Percentiles rank a stretch among this genome's conserved stretches.
Conservation (phyloP, 2,329 filamentous ascomycete genomes). For the Xylaria sp. region DNA sequence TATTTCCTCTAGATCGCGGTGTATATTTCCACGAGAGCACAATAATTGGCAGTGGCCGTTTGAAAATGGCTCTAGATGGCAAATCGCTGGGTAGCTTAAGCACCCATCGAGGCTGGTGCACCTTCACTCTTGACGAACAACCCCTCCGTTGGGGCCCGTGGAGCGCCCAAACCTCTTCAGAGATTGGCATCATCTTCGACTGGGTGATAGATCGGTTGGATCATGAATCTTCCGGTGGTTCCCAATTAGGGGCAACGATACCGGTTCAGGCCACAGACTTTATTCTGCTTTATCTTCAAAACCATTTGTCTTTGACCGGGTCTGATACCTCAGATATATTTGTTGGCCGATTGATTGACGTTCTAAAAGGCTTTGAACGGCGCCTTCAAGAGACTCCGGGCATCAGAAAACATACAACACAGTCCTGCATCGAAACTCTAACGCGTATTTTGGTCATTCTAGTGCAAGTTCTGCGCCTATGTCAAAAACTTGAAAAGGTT, state of each 20-base stretch:
- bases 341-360: conserved; percentile 50
- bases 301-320: conserved; percentile 48
- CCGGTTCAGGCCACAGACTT: conserved; percentile 49
- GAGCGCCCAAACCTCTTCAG: conserved; percentile 64
- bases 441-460: conserved; percentile 47
- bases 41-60: conserved; percentile 59
- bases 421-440: conserved; percentile 45
- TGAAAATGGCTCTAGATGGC: conserved; percentile 48
- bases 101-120: conserved; percentile 42
- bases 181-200: conserved; percentile 66
- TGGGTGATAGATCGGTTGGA: conserved; percentile 56
- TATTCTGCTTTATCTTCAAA: conserved; percentile 54
- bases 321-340: conserved; percentile 49
- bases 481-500: conserved; percentile 43
- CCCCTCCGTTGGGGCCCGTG: conserved; percentile 61
- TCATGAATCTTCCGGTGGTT: conserved; percentile 21
- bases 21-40: conserved; percentile 67
- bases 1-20: conserved; percentile 61
- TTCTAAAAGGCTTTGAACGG: conserved; percentile 49
- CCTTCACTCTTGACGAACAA: conserved; percentile 56
- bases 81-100: conserved; percentile 40
- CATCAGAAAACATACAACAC: conserved; percentile 29
- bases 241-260: conserved; percentile 26
- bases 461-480: conserved; percentile 51
- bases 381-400: conserved; percentile 41